These are phyloP conservation scores for Madurella fahalii DNA, from an alignment of 2,329 filamentous ascomycete species.

Conservation along the genomic window DNA sequence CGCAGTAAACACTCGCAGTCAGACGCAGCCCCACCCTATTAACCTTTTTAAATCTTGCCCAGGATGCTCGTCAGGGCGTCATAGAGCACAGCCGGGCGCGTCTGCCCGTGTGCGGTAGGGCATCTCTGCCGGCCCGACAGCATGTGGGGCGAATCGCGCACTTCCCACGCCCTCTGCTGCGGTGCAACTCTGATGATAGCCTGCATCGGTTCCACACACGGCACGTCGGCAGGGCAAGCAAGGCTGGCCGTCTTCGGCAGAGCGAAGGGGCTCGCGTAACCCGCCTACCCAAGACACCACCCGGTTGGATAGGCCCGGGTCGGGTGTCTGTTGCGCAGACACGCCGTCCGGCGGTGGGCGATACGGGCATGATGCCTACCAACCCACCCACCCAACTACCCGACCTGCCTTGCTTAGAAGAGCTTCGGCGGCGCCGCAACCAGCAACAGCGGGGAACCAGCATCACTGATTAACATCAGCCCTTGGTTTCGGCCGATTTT, in stretches of 20 bases:
- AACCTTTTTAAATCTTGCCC: too few relatives aligned
- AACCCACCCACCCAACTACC: neutral
- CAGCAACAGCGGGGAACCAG: neutral
- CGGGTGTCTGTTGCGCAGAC: neutral
- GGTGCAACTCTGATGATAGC: neutral
- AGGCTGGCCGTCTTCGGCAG: neutral
- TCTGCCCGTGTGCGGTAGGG: too few relatives aligned
- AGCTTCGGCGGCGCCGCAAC: neutral
- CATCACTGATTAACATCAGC: too few relatives aligned
- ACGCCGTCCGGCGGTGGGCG: neutral
- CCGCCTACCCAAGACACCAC: neutral
- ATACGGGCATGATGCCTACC: neutral
- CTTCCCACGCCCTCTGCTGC: too few relatives aligned
- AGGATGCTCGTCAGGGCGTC: too few relatives aligned
- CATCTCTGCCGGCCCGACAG: neutral
- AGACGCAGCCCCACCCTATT: slow-evolving; percentile 2
- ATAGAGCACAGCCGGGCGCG: too few relatives aligned
- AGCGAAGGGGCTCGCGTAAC: neutral
- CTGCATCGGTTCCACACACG: neutral
- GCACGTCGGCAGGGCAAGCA: neutral
- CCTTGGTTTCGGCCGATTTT: neutral
- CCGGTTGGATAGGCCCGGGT: neutral
- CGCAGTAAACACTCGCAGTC: neutral
- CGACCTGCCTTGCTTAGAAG: neutral
- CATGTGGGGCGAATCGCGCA: neutral